phyloP scores from a whole-genome alignment of 352 stramenopile species.

The Pythium dissimile region DNA sequence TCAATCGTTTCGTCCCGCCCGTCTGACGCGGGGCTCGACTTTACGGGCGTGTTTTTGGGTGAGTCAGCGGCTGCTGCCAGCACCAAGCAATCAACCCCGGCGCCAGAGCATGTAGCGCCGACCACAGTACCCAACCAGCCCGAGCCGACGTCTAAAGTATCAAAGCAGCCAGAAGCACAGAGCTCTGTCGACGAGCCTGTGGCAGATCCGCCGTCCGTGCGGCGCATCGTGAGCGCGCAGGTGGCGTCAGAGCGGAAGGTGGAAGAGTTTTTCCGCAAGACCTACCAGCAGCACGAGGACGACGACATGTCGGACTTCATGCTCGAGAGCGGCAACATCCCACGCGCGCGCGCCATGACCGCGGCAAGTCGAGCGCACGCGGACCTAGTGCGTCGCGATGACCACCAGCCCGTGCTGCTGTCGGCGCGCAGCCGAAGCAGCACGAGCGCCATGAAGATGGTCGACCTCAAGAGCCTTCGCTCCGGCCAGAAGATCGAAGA shows the following conservation, averaged over 20 bases:
- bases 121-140: too few relatives aligned
- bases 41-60: slow-evolving; percentile 47
- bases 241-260: slow-evolving; percentile 39
- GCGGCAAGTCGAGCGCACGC: slow-evolving; percentile 4
- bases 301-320: slow-evolving; percentile 25
- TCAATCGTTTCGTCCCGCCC: slow-evolving; percentile 21
- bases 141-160: too few relatives aligned
- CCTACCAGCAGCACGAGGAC: slow-evolving; percentile 19
- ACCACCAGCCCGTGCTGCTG: not conserved
- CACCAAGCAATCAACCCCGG: not conserved
- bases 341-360: slow-evolving; percentile 11
- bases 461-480: slow-evolving; percentile 12
- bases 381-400: too few relatives aligned
- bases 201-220: slow-evolving; percentile 21
- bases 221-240: slow-evolving; percentile 36
- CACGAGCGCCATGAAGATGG: slow-evolving; percentile 11
- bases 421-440: slow-evolving; percentile 9
- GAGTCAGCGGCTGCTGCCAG: slow-evolving; percentile 1
- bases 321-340: not conserved
- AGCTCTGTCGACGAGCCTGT: not conserved
- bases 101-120: not conserved
- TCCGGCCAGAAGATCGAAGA: slow-evolving; percentile 16
- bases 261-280: slow-evolving; percentile 46
- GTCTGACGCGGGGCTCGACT: slow-evolving; percentile 40
- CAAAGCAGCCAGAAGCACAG: not conserved